Evolutionary conservation across 805 yeast genomes (phyloP).

Genomic region (Tetrapisispora nanseiensis): DNA sequence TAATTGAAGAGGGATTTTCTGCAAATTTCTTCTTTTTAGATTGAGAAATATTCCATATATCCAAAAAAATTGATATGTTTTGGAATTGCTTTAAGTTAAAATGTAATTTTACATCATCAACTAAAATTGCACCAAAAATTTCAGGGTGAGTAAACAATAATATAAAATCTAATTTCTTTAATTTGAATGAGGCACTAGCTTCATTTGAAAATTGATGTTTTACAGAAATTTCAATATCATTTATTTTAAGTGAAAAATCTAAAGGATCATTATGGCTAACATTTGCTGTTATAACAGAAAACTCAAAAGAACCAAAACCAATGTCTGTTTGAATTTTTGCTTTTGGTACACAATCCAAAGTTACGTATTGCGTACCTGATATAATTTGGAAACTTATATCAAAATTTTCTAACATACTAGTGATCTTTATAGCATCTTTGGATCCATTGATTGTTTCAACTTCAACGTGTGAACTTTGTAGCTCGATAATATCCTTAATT

Average conservation of each 20-base stretch:
- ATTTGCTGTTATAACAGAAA: conserved; percentile 46
- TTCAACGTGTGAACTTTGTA: conserved; percentile 12
- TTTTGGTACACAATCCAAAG: conserved; percentile 84
- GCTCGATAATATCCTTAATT: conserved; percentile 38
- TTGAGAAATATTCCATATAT: conserved; percentile 64
- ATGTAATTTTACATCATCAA: conserved; percentile 49
- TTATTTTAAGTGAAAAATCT: conserved; percentile 38
- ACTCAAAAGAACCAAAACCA: conserved; percentile 56
- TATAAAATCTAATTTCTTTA: conserved; percentile 39
- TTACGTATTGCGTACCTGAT: conserved; percentile 63
- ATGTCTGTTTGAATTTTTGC: conserved; percentile 87
- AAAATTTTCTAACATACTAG: conserved; percentile 41
- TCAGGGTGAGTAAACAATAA: conserved; percentile 39
- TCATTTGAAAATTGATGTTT: conserved; percentile 90
- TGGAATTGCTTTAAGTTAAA: conserved; percentile 78
- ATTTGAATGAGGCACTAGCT: conserved; percentile 59
- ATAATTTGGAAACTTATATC: conserved; percentile 55
- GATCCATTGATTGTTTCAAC: neutral
- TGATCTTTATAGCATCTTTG: conserved; percentile 28
- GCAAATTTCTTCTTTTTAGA: conserved; percentile 4
- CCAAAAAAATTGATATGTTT: conserved; percentile 71
- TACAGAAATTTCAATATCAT: conserved; percentile 56
- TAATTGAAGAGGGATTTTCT: neutral
- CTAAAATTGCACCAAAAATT: conserved; percentile 40
- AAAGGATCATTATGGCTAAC: conserved; percentile 33